Percentiles rank a stretch among this genome's conserved stretches.
These are phyloP conservation scores for Lentithecium fluviatile DNA, from an alignment of 495 filamentous ascomycete species.

Conservation along the genomic window DNA sequence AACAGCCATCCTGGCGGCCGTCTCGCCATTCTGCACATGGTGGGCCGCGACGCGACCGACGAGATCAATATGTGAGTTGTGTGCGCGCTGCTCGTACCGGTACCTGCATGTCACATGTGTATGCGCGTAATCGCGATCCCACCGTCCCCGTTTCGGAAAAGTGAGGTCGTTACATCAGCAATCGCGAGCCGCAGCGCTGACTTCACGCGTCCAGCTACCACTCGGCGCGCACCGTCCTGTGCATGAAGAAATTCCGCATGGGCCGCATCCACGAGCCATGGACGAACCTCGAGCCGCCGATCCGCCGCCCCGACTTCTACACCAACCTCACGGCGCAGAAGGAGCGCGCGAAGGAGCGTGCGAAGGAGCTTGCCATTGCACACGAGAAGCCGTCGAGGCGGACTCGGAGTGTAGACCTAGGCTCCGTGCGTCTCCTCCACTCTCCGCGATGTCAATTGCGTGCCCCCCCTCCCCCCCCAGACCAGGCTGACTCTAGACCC, in stretches of 20 bases:
- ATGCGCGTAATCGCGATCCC: too few species aligned
- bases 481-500: slow-evolving; percentile 11
- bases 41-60: slow-evolving; percentile 53
- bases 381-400: background rate
- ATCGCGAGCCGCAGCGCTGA: background rate
- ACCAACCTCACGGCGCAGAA: background rate
- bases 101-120: background rate
- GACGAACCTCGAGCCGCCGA: slow-evolving; percentile 41
- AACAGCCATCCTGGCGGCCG: slow-evolving; percentile 50
- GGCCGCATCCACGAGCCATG: slow-evolving; percentile 37
- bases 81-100: background rate
- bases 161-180: background rate
- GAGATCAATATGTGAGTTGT: slow-evolving; percentile 50
- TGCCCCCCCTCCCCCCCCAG: slow-evolving; percentile 6
- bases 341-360: background rate
- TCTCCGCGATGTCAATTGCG: background rate
- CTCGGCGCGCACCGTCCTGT: slow-evolving; percentile 26
- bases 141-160: background rate
- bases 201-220: slow-evolving; percentile 37
- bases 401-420: slow-evolving; percentile 6
- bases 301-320: slow-evolving; percentile 35
- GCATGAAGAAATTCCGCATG: slow-evolving; percentile 40
- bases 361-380: background rate
- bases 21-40: slow-evolving; percentile 51
- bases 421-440: slow-evolving; percentile 15